A percentile compares a stretch with the other conserved stretches of the same genome.
Conservation (phyloP, 345 rosid species). For the Hibiscus tridactylites region DNA sequence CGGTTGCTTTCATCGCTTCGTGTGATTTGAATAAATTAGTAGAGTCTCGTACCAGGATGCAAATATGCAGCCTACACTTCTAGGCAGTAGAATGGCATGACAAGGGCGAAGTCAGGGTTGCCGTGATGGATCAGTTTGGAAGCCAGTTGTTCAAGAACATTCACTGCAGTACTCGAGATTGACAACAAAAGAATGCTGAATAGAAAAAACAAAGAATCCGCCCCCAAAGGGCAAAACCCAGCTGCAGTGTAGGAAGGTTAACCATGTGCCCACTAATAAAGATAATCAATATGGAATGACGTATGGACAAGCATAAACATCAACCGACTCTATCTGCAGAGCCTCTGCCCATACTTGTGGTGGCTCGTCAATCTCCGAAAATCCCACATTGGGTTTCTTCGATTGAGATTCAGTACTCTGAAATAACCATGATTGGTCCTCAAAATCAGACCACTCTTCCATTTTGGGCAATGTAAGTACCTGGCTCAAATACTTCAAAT, state of each 20-base stretch:
- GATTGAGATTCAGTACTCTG: constrained; percentile 14
- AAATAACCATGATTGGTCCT: constrained; percentile 64
- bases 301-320: constrained; percentile 59
- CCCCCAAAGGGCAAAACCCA: constrained; percentile 3
- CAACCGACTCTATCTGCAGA: constrained; percentile 51
- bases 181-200: constrained; percentile 13
- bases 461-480: constrained; percentile 47
- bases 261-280: constrained; percentile 1
- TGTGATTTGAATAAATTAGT: constrained; percentile 19
- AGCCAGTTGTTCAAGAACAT: not conserved
- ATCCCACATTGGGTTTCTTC: constrained; percentile 28
- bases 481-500: constrained; percentile 47
- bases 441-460: constrained; percentile 42
- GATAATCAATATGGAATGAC: constrained; percentile 59
- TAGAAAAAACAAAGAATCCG: not conserved
- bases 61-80: not conserved
- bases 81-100: not conserved
- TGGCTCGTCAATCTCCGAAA: constrained; percentile 20
- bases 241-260: constrained; percentile 8
- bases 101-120: not conserved
- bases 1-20: not conserved
- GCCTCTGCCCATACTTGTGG: constrained; percentile 61
- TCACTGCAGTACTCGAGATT: not conserved
- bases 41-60: not conserved
- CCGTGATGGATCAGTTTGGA: not conserved